phyloP scores from a whole-genome alignment of 179 eudicot species.

The Spergularia azorica region DNA sequence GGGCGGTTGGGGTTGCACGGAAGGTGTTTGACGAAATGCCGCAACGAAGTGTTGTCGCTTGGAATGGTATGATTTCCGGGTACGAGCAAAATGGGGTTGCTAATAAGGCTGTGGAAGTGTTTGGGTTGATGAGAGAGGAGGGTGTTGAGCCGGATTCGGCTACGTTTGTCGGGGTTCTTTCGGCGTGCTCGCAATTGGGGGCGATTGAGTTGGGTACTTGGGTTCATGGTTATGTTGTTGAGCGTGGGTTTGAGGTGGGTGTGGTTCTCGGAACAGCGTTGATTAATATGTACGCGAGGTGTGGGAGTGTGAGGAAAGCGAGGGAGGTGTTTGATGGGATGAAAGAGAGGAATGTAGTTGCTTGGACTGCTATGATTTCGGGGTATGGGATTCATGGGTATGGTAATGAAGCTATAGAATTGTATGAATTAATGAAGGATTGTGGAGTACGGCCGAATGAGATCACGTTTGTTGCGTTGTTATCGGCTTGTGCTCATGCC shows the following conservation, averaged over 20 bases:
- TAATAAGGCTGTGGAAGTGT: conserved; percentile 31
- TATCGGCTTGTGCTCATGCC: conserved; percentile 41
- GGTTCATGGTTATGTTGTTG: conserved; percentile 26
- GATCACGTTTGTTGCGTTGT: conserved; percentile 32
- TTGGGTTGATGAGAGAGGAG: conserved; percentile 23
- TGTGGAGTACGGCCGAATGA: conserved; percentile 27
- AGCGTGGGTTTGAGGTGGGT: conserved; percentile 17
- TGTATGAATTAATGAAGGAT: conserved; percentile 23
- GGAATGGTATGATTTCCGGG: conserved; percentile 41
- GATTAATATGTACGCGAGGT: conserved; percentile 35
- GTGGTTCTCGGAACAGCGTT: conserved; percentile 31
- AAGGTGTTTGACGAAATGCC: conserved; percentile 41
- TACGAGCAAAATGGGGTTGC: conserved; percentile 37
- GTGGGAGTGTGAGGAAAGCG: conserved; percentile 34
- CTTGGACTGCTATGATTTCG: conserved; percentile 39
- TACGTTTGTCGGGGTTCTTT: conserved; percentile 35
- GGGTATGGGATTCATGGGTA: conserved; percentile 39
- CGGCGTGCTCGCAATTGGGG: conserved; percentile 39
- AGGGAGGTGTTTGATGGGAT: conserved; percentile 36
- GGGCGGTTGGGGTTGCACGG: conserved; percentile 30
- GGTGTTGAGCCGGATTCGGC: conserved; percentile 32
- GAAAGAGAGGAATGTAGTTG: conserved; percentile 33
- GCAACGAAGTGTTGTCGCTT: conserved; percentile 31
- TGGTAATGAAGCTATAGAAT: conserved; percentile 36
- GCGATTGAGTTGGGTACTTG: conserved; percentile 33